These are phyloP conservation scores for Vanrija humicola DNA, from an alignment of 1,284 basidiomycete genomes.

Conservation along the genomic window DNA sequence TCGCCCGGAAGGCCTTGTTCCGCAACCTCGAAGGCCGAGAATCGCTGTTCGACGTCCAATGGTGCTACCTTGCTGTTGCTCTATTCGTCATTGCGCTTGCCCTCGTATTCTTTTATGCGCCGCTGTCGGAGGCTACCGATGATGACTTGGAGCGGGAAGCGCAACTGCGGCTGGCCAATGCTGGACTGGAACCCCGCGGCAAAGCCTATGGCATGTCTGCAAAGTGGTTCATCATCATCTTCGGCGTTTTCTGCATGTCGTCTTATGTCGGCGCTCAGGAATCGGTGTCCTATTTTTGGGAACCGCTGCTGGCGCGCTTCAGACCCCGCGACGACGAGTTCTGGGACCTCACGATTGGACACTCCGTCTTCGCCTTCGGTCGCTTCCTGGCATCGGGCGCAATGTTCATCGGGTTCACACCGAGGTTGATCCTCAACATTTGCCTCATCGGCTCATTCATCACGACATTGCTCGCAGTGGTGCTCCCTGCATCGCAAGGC, in stretches of 20 bases:
- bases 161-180: slow-evolving; percentile 22
- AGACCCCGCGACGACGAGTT: slow-evolving; percentile 13
- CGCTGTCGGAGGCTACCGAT: slow-evolving; percentile 40
- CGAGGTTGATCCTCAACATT: slow-evolving; percentile 33
- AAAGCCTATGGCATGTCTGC: slow-evolving; percentile 21
- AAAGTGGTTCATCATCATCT: slow-evolving; percentile 17
- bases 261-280: slow-evolving; percentile 46
- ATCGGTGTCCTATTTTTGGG: slow-evolving; percentile 37
- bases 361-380: slow-evolving; percentile 33
- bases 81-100: slow-evolving; percentile 44
- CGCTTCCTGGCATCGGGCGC: slow-evolving; percentile 36
- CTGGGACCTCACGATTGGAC: slow-evolving; percentile 32
- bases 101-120: slow-evolving; percentile 46
- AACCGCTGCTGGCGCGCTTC: background rate
- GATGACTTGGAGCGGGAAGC: slow-evolving; percentile 41
- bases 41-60: slow-evolving; percentile 43
- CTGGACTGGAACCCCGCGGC: slow-evolving; percentile 15
- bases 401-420: slow-evolving; percentile 37
- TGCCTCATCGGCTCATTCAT: slow-evolving; percentile 35
- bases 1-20: slow-evolving; percentile 41
- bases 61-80: slow-evolving; percentile 47
- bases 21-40: slow-evolving; percentile 18
- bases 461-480: slow-evolving; percentile 28
- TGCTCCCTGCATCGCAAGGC: slow-evolving; percentile 20
- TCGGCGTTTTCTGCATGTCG: slow-evolving; percentile 32